Evolutionary conservation across 2,329 filamentous ascomycete genomes (phyloP), one percentile per base, ranked within the genome.

Genomic region (Parastagonospora nodorum): DNA sequence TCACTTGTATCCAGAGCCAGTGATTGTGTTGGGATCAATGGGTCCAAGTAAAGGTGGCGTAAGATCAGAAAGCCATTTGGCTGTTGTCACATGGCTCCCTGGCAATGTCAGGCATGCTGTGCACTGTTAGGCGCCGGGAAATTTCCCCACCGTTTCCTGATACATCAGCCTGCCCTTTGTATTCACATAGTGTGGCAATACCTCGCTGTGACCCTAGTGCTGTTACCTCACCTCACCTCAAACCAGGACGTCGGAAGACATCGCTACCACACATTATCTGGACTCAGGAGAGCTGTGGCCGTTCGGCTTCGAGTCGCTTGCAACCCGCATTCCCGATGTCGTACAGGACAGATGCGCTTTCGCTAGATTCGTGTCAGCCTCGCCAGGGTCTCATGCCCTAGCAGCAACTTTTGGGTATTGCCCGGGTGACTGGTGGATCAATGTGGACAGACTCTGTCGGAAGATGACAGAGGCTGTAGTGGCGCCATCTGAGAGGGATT

Each of bases 181-280:
- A 50, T 50, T 38, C 47, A 43, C 38, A 45, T 45, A 49, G 48
- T 49, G 51, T 37, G 24, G 48, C 41, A 12, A 45, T 54, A 49
- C 49, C 60, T 57, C 49, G 47, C 56, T 55, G 43, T 48, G 52
- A 59, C 45, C 58, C 52, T 58, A 53, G 46, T 56, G 42, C 66
- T 50, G 64, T 70, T 62, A 67, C 58, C 45, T 60, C 53, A 59
- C 47, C 52, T 61, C 53, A 62, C 64, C 69, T 63, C 48, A 54
- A 60, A 69, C 68, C 70, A 58, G 68, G 68, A 57, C 55, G 50
- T 46, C 51, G 70, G 68, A 64, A 60, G 51, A 24, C 45, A 42
- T 61, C 55, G 56, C 58, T 53, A 59, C 53, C 50, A 24, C 48
- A n/a, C 39, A 50, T 33, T 28, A n/a, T 31, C 16, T 35, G 50